Evolutionary conservation across 495 filamentous ascomycete species (phyloP).

Genomic region (Penicillium bovifimosum): DNA sequence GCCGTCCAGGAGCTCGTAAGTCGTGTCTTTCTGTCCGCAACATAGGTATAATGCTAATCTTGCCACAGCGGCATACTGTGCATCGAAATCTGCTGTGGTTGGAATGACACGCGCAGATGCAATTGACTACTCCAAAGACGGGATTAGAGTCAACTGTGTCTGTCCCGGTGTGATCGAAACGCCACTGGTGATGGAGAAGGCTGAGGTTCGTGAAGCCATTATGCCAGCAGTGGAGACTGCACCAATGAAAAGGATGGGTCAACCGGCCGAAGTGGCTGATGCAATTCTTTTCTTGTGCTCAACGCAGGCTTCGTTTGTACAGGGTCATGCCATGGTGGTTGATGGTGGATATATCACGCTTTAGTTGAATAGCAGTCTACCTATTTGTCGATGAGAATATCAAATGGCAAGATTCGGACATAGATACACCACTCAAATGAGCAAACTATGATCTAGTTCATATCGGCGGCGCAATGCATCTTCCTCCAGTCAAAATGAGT

Average conservation of each 20-base stretch:
- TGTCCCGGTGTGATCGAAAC: constrained; percentile 50
- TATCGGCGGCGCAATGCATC: constrained; percentile 9
- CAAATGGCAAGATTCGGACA: not conserved
- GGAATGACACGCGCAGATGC: constrained; percentile 44
- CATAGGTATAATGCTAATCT: not conserved
- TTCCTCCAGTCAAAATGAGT: constrained; percentile 44
- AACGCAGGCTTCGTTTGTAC: constrained; percentile 44
- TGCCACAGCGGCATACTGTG: constrained; percentile 40
- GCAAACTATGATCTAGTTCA: constrained; percentile 2
- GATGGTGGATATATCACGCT: constrained; percentile 49
- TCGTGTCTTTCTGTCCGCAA: not conserved
- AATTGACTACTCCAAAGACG: constrained; percentile 46
- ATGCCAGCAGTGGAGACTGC: constrained; percentile 38
- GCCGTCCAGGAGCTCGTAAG: constrained; percentile 43
- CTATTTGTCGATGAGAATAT: too few species aligned
- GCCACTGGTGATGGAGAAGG: constrained; percentile 37
- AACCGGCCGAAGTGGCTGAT: constrained; percentile 45
- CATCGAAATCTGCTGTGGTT: constrained; percentile 44
- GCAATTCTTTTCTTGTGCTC: constrained; percentile 46
- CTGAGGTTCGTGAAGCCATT: constrained; percentile 31
- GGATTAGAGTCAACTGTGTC: constrained; percentile 49
- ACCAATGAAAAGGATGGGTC: constrained; percentile 48
- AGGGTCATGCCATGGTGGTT: constrained; percentile 47
- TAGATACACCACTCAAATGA: not conserved
- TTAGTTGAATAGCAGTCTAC: constrained; percentile 1